Conservation (phyloP, 768 basidiomycete species). For the Mycena pura region DNA sequence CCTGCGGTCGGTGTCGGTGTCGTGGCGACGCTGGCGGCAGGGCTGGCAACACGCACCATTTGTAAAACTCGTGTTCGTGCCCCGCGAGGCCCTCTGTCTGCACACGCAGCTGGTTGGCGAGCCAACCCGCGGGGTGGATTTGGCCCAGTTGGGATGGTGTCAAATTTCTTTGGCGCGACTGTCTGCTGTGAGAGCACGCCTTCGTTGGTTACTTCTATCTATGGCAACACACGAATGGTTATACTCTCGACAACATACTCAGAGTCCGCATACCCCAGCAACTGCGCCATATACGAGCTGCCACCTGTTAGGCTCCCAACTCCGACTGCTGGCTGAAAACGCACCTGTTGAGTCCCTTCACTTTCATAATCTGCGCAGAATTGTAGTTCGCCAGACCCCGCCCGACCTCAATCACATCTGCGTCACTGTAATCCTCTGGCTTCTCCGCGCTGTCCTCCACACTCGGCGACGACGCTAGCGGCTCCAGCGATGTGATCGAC, state of each 20-base stretch:
- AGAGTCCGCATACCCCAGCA: slow-evolving; percentile 93
- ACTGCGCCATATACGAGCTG: slow-evolving; percentile 80
- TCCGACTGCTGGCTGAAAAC: slow-evolving; percentile 27
- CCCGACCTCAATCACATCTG: slow-evolving; percentile 87
- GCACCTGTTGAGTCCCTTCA: slow-evolving; percentile 92
- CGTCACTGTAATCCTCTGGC: slow-evolving; percentile 49
- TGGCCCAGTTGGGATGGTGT: slow-evolving; percentile 48
- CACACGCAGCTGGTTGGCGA: slow-evolving; percentile 46
- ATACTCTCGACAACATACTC: slow-evolving; percentile 98
- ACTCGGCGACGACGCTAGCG: slow-evolving; percentile 46
- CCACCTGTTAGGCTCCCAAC: slow-evolving; percentile 21
- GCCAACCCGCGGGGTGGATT: slow-evolving; percentile 49
- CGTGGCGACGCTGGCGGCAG: not conserved
- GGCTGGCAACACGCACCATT: slow-evolving; percentile 35
- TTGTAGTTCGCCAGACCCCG: slow-evolving; percentile 96
- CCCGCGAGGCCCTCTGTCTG: slow-evolving; percentile 52
- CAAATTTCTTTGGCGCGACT: slow-evolving; percentile 52
- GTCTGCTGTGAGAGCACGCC: not conserved
- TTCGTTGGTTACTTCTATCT: slow-evolving; percentile 18
- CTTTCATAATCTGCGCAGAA: slow-evolving; percentile 85
- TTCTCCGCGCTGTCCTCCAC: slow-evolving; percentile 26
- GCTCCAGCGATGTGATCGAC: slow-evolving; percentile 53
- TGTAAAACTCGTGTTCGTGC: slow-evolving; percentile 52
- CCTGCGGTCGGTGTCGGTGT: too few relatives aligned
- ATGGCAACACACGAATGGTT: slow-evolving; percentile 72